These are phyloP conservation scores for Porcisia deanei DNA, from an alignment of 208 protist genomes.

Conservation along the genomic window DNA sequence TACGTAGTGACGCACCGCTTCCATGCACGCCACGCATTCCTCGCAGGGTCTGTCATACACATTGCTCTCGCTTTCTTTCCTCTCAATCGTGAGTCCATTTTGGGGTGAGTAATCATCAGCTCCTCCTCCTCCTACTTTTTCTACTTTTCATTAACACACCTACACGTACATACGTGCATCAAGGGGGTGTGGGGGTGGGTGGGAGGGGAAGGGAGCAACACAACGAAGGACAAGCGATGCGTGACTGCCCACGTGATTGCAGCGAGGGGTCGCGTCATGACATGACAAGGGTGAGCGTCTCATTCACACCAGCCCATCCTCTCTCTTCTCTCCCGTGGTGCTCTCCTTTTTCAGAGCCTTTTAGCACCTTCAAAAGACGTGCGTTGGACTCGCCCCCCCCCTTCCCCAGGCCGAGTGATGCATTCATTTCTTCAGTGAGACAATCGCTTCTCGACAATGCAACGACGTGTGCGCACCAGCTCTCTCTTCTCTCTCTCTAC, in stretches of 20 bases:
- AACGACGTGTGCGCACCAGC: too few relatives aligned
- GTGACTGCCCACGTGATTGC: neutral
- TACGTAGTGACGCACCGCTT: neutral
- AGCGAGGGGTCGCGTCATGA: neutral
- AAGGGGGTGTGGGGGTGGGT: too few relatives aligned
- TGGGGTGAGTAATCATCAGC: too few relatives aligned
- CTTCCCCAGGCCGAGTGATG: neutral
- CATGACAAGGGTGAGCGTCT: neutral
- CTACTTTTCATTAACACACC: too few relatives aligned
- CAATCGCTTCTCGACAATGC: too few relatives aligned
- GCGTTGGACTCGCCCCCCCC: neutral
- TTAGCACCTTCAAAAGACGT: neutral
- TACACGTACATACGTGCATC: too few relatives aligned
- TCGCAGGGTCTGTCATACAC: too few relatives aligned
- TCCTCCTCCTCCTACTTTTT: too few relatives aligned
- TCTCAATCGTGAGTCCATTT: too few relatives aligned
- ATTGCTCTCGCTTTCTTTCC: too few relatives aligned
- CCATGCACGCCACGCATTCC: neutral
- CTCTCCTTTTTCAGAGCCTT: neutral
- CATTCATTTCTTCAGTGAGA: too few relatives aligned
- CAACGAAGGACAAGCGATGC: neutral
- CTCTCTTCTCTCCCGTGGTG: neutral
- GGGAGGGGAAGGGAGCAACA: too few relatives aligned
- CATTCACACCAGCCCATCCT: neutral
- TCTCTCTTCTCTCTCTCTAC: neutral